phyloP scores from a whole-genome alignment of 2,329 filamentous ascomycete genomes.

The Paraphoma sp. region DNA sequence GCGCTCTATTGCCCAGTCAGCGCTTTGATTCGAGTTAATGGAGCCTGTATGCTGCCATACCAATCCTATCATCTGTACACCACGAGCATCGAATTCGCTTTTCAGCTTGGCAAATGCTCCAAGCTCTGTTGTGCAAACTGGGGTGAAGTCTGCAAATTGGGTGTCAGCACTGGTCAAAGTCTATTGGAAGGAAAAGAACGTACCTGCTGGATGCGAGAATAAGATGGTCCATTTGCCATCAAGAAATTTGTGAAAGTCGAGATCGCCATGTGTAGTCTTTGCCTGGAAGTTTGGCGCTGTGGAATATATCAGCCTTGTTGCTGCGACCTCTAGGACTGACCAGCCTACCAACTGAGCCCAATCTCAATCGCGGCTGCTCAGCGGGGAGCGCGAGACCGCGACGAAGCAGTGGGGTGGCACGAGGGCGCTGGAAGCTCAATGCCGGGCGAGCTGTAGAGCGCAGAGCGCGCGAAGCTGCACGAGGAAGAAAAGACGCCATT shows the following conservation, averaged over 20 bases:
- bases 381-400: slow-evolving; percentile 46
- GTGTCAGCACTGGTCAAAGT: too few relatives aligned
- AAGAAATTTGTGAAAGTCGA: slow-evolving; percentile 79
- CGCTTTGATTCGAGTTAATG: too few relatives aligned
- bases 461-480: slow-evolving; percentile 45
- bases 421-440: slow-evolving; percentile 29
- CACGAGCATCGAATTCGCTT: slow-evolving; percentile 84
- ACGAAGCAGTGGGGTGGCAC: slow-evolving; percentile 41
- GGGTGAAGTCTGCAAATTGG: slow-evolving; percentile 74
- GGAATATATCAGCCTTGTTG: not conserved
- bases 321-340: not conserved
- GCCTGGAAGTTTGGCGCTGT: slow-evolving; percentile 83
- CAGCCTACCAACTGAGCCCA: slow-evolving; percentile 48
- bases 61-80: slow-evolving; percentile 90
- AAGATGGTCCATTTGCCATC: slow-evolving; percentile 81
- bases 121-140: slow-evolving; percentile 94
- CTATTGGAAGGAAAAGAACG: too few relatives aligned
- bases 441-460: slow-evolving; percentile 32
- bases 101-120: slow-evolving; percentile 90
- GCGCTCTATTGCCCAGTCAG: slow-evolving; percentile 58
- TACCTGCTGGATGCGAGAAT: slow-evolving; percentile 74
- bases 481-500: slow-evolving; percentile 46
- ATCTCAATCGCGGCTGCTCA: slow-evolving; percentile 51
- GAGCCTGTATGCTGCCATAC: slow-evolving; percentile 33
- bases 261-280: slow-evolving; percentile 77